Conservation (phyloP, 352 stramenopile genomes). For the Elongisporangium anandrum region DNA sequence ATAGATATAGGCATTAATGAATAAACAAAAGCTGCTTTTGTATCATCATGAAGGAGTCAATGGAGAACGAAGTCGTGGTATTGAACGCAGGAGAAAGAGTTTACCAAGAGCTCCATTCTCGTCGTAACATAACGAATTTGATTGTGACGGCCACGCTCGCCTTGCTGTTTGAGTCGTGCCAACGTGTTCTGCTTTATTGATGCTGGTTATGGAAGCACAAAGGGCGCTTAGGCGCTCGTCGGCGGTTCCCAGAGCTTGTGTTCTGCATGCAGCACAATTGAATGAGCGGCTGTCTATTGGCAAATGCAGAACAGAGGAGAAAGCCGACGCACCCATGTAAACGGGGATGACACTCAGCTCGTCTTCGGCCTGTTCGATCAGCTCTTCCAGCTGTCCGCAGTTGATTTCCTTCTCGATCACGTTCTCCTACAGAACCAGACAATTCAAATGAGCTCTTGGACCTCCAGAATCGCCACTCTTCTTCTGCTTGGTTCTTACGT, state of each 20-base stretch:
- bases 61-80: background rate
- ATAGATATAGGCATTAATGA: constrained; percentile 19
- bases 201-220: constrained; percentile 5
- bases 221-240: constrained; percentile 28
- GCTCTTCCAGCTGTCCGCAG: constrained; percentile 84
- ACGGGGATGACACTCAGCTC: constrained; percentile 83
- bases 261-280: constrained; percentile 28
- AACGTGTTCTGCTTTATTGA: constrained; percentile 1
- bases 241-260: constrained; percentile 86
- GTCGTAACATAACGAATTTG: background rate
- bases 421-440: constrained; percentile 37
- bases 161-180: constrained; percentile 21
- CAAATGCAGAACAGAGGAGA: constrained; percentile 1
- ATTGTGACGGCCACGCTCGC: background rate
- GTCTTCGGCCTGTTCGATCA: constrained; percentile 86
- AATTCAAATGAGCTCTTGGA: constrained; percentile 8
- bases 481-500: constrained; percentile 32
- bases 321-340: constrained; percentile 80
- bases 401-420: constrained; percentile 84
- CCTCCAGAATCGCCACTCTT: constrained; percentile 10
- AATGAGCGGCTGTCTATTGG: constrained; percentile 11
- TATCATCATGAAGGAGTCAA: background rate
- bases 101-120: background rate
- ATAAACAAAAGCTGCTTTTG: background rate
- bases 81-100: background rate